Percentiles rank a stretch among this genome's conserved stretches.
These are phyloP conservation scores for Elsinoe necatrix DNA, from an alignment of 2,329 filamentous ascomycete genomes.

Conservation along the genomic window DNA sequence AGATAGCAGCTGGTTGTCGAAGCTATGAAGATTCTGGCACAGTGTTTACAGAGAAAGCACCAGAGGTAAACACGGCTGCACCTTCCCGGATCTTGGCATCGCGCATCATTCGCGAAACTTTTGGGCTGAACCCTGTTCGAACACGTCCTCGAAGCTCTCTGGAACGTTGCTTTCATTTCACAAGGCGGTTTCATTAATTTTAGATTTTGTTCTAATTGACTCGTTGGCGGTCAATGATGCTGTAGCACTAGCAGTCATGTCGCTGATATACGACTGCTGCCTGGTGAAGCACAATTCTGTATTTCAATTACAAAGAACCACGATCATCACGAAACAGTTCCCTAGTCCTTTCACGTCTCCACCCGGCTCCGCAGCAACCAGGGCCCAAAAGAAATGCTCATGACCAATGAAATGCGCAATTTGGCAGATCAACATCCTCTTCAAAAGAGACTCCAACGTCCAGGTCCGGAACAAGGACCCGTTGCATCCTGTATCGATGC, in stretches of 20 bases:
- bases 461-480: conserved; percentile 10
- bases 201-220: not conserved
- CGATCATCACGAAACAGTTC: not conserved
- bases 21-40: conserved; percentile 5
- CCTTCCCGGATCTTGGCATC: conserved; percentile 11
- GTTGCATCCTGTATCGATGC: conserved; percentile 13
- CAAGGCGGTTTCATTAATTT: conserved; percentile 11
- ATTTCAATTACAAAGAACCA: not conserved
- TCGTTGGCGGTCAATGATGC: not conserved
- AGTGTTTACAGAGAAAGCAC: conserved; percentile 8
- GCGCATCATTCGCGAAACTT: conserved; percentile 7
- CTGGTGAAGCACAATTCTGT: not conserved
- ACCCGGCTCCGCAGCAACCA: conserved; percentile 11
- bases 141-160: not conserved
- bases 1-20: not conserved
- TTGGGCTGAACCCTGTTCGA: not conserved
- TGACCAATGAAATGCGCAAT: not conserved
- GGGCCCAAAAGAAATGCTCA: not conserved
- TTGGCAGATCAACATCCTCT: conserved; percentile 5
- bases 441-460: conserved; percentile 2
- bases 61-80: conserved; percentile 14
- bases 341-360: not conserved
- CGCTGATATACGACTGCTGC: not conserved
- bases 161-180: conserved; percentile 4
- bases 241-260: not conserved